phyloP scores from a whole-genome alignment of 2,329 filamentous ascomycete species.

The Fonsecaea erecta region DNA sequence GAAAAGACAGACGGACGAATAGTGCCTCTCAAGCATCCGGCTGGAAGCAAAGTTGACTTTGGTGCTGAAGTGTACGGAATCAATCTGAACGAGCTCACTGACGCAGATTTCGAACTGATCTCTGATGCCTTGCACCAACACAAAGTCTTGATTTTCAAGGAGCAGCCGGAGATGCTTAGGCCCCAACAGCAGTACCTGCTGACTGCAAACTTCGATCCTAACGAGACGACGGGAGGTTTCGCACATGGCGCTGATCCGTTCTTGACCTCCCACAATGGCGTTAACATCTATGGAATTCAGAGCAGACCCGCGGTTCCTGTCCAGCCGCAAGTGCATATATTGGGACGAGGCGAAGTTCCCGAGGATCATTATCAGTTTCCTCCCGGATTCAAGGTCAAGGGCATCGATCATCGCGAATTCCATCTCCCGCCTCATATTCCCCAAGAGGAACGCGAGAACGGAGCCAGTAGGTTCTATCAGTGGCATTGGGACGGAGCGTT shows the following conservation, averaged over 20 bases:
- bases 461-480: slow-evolving; percentile 45
- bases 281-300: slow-evolving; percentile 45
- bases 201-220: slow-evolving; percentile 44
- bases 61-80: slow-evolving; percentile 46
- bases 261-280: slow-evolving; percentile 42
- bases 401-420: slow-evolving; percentile 46
- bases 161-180: slow-evolving; percentile 44
- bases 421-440: slow-evolving; percentile 48
- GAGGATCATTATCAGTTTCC: slow-evolving; percentile 46
- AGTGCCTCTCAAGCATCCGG: slow-evolving; percentile 39
- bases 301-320: slow-evolving; percentile 43
- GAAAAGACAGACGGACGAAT: slow-evolving; percentile 34
- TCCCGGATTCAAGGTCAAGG: slow-evolving; percentile 47
- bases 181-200: slow-evolving; percentile 46
- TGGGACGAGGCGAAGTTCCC: slow-evolving; percentile 45
- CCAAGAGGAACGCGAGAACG: slow-evolving; percentile 42
- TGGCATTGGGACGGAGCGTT: slow-evolving; percentile 47
- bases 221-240: slow-evolving; percentile 45
- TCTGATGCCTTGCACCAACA: slow-evolving; percentile 43
- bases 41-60: slow-evolving; percentile 44
- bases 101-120: slow-evolving; percentile 43
- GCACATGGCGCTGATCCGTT: slow-evolving; percentile 46
- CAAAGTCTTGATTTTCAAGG: slow-evolving; percentile 48
- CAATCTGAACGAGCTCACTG: slow-evolving; percentile 45
- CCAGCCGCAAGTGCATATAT: slow-evolving; percentile 47